A percentile compares a stretch with the other conserved stretches of the same genome.
These are phyloP conservation scores for Cutaneotrichosporon daszewskae DNA, from an alignment of 1,284 basidiomycete genomes.

Conservation along the genomic window DNA sequence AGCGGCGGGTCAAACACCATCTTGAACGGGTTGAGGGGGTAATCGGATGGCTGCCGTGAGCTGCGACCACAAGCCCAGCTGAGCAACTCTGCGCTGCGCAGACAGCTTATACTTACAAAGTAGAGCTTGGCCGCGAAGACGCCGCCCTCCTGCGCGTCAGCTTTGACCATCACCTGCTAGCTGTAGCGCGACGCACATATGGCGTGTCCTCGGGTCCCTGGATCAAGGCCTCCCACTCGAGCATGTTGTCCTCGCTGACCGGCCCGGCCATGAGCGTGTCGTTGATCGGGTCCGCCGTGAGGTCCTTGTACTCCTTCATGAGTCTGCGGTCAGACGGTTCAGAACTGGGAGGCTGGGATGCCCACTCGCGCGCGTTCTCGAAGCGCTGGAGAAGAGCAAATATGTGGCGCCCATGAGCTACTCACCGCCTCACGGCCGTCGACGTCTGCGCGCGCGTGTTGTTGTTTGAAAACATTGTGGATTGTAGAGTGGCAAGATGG, in stretches of 20 bases:
- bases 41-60: constrained; percentile 68
- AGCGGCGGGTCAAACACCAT: constrained; percentile 97
- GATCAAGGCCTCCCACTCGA: constrained; percentile 97
- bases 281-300: constrained; percentile 57
- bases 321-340: constrained; percentile 55
- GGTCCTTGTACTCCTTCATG: constrained; percentile 90
- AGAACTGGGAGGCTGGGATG: too few species aligned
- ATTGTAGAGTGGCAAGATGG: neutral
- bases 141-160: constrained; percentile 72
- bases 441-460: constrained; percentile 40
- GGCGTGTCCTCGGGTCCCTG: constrained; percentile 96
- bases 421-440: constrained; percentile 41
- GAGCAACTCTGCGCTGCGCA: too few species aligned
- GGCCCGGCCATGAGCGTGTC: constrained; percentile 85
- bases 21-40: constrained; percentile 92
- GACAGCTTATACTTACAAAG: constrained; percentile 62
- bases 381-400: too few species aligned
- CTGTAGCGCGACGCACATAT: constrained; percentile 58
- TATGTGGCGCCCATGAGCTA: too few species aligned
- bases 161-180: neutral
- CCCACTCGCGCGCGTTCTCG: neutral
- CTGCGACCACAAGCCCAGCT: too few species aligned
- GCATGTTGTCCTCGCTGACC: constrained; percentile 90
- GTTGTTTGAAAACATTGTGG: constrained; percentile 5
- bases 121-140: constrained; percentile 87